Evolutionary conservation across 495 filamentous ascomycete genomes (phyloP), one percentile per base, ranked within the genome.

Genomic region (Sordaria brevicollis): DNA sequence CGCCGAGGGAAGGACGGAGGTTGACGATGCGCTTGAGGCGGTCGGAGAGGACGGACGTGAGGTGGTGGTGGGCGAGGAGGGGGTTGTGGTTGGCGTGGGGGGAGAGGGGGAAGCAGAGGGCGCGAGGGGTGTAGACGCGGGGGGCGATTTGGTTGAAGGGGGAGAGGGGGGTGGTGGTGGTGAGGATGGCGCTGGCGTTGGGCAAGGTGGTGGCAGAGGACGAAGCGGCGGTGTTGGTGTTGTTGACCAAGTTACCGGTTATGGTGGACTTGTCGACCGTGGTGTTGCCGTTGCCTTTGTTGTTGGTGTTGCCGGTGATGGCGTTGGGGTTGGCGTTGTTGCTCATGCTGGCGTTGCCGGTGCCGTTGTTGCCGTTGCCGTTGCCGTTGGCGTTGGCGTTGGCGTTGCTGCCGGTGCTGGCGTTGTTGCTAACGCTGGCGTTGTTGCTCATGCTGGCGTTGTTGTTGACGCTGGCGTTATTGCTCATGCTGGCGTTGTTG

Each of bases 101-200:
- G 71, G 76, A 75, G 68, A 76, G 77, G 35, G 78, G 78, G 19
- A 80, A 80, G 67, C 77, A 79, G 11, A 80, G 76, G n/a, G 74
- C 77, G 39, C 75, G 72, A 65, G 76, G 74, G 66, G 76, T 79
- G 71, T 78, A 80, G 43, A 70, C 72, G 5, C 78, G 77, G 68
- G 77, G 76, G 21, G 76, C 74, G 37, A 71, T 72, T 69, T 80
- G 77, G 71, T 80, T 76, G 71, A 74, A 80, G 49, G 15, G 49
- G 49, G 11, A 2, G 49, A 31, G 49, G 11, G 49, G 25, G 49
- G 49, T 57, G 1, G 49, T 57, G 49, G 29, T 7, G 43, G 49
- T 57, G 49, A 57, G 3, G 43, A 15, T 0, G 43, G 43, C 11
- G 17, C 0, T 8, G 15, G 43, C 19, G 37, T 5, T 1, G 38